phyloP scores from a whole-genome alignment of 768 basidiomycete species.

The Trametes coccinea region DNA sequence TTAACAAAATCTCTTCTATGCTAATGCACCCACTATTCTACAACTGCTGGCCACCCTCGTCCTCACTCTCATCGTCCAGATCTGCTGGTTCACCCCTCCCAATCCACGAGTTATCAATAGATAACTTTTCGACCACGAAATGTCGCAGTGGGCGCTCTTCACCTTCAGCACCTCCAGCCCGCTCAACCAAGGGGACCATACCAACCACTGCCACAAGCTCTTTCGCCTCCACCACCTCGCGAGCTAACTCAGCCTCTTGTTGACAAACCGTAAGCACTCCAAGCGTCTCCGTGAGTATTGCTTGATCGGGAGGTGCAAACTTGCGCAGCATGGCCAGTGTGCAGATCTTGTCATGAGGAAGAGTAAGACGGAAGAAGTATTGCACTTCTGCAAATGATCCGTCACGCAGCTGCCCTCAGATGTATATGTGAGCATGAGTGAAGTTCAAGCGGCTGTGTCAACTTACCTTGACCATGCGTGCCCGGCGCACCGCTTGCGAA shows the following conservation, averaged over 20 bases:
- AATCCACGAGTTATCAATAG: background rate
- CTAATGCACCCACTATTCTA: no score
- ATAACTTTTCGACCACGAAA: background rate
- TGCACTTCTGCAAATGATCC: background rate
- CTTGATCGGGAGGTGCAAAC: background rate
- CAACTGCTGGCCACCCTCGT: background rate
- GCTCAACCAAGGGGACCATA: background rate
- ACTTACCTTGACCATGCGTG: conserved; percentile 16
- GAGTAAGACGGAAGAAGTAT: background rate
- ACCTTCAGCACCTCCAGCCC: no score
- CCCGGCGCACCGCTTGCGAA: background rate
- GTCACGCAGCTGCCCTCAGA: background rate
- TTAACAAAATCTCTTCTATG: no score
- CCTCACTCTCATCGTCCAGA: background rate
- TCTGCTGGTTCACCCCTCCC: background rate
- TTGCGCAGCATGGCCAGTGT: background rate
- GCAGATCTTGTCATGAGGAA: background rate
- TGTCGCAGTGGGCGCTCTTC: background rate
- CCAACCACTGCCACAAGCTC: background rate
- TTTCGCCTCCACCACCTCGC: background rate
- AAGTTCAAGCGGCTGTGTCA: no score
- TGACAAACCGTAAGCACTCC: background rate
- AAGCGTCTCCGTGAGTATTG: background rate
- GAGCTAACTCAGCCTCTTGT: background rate
- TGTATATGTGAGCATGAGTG: no score